Evolutionary conservation across 441 rosid species (phyloP).

Genomic region (Hypseocharis bilobata): DNA sequence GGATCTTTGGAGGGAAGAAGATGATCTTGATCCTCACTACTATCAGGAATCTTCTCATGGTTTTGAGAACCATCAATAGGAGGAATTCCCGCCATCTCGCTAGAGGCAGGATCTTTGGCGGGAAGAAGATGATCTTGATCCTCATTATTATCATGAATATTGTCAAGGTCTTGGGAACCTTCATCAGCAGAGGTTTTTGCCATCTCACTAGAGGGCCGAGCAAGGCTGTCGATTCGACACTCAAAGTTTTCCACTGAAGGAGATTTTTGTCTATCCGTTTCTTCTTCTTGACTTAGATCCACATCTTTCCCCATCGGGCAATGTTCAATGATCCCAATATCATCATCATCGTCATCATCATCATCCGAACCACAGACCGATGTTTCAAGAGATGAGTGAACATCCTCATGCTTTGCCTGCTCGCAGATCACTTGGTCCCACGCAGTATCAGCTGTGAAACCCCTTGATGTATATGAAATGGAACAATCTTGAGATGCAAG

Average conservation of each 20-base stretch:
- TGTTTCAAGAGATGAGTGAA: slow-evolving; percentile 34
- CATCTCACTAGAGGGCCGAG: no score
- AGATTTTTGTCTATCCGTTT: slow-evolving; percentile 22
- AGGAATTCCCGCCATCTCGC: slow-evolving; percentile 22
- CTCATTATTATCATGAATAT: not conserved
- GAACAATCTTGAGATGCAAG: slow-evolving; percentile 30
- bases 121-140: not conserved
- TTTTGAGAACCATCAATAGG: slow-evolving; percentile 22
- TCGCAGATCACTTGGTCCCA: slow-evolving; percentile 47
- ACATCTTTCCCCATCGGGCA: slow-evolving; percentile 20
- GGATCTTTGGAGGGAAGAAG: not conserved
- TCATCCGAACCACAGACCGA: slow-evolving; percentile 38
- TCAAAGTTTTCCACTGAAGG: slow-evolving; percentile 24
- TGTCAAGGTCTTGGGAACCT: not conserved
- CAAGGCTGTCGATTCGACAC: slow-evolving; percentile 25
- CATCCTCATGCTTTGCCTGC: slow-evolving; percentile 32
- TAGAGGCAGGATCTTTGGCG: slow-evolving; percentile 17
- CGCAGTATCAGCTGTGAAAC: slow-evolving; percentile 32
- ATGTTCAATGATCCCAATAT: slow-evolving; percentile 48
- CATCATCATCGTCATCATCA: no score
- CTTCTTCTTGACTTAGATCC: slow-evolving; percentile 20
- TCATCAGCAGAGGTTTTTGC: not conserved
- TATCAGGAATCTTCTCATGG: slow-evolving; percentile 20
- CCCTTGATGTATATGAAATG: slow-evolving; percentile 28
- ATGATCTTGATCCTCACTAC: not conserved